A percentile compares a stretch with the other conserved stretches of the same genome.
Conservation (phyloP, 345 rosid species). For the Atalantia buxifolia region DNA sequence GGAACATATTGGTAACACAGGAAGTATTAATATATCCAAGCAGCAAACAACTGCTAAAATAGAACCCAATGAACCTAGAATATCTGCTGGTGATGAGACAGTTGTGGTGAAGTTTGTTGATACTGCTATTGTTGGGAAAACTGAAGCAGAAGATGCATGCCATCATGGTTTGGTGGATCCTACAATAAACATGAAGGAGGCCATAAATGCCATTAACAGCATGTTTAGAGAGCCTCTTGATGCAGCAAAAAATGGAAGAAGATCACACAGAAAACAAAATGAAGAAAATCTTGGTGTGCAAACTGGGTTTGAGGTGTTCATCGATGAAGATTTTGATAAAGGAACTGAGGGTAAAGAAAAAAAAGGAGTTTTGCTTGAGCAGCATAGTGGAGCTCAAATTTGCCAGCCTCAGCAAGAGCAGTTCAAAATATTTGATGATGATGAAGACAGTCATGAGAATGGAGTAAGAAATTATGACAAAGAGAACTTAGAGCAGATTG, state of each 20-base stretch:
- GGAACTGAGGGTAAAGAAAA: conserved; percentile 25
- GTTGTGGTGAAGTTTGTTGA: conserved; percentile 61
- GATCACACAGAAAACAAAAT: conserved; percentile 32
- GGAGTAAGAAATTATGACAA: conserved; percentile 30
- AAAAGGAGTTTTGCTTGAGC: conserved; percentile 16
- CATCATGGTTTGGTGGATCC: conserved; percentile 93
- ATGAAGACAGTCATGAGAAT: conserved; percentile 41
- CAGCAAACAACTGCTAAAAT: conserved; percentile 22
- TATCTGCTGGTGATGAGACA: conserved; percentile 37
- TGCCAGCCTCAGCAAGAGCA: conserved; percentile 35
- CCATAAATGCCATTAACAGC: conserved; percentile 72
- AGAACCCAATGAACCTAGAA: conserved; percentile 24
- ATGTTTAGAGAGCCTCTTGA: conserved; percentile 89
- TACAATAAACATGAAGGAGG: conserved; percentile 83
- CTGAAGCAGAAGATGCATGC: conserved; percentile 73
- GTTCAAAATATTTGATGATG: conserved; percentile 60
- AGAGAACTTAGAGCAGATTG: conserved; percentile 22
- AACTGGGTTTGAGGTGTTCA: conserved; percentile 45
- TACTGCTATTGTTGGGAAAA: conserved; percentile 65
- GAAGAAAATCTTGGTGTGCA: conserved; percentile 35
- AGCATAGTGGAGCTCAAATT: conserved; percentile 22
- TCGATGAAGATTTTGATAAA: conserved; percentile 44
- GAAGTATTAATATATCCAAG: conserved; percentile 12
- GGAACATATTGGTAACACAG: conserved; percentile 8
- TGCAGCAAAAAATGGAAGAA: conserved; percentile 46